Conservation (phyloP, 148 eudicot species). For the Rhododendron mucronatum region DNA sequence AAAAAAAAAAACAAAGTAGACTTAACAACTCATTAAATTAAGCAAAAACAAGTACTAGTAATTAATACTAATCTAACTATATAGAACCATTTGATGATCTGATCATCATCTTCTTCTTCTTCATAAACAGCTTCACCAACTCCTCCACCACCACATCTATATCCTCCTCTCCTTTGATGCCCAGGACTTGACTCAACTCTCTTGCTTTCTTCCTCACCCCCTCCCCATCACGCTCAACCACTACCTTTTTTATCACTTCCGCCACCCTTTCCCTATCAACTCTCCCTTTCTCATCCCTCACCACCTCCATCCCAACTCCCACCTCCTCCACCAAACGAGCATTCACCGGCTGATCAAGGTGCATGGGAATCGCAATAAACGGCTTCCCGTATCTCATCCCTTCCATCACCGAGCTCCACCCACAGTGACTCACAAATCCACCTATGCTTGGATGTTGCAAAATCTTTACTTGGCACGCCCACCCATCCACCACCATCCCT, state of each 20-base stretch:
- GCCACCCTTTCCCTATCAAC: neutral
- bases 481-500: conserved; percentile 11
- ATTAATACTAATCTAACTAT: neutral
- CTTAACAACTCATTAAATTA: neutral
- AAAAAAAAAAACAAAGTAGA: neutral
- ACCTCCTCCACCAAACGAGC: conserved; percentile 19
- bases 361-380: conserved; percentile 12
- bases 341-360: conserved; percentile 18
- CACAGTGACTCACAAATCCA: conserved; percentile 19
- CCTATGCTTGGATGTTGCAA: conserved; percentile 11
- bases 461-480: conserved; percentile 11
- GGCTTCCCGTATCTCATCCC: conserved; percentile 9
- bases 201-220: conserved; percentile 10
- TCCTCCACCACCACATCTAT: conserved; percentile 15
- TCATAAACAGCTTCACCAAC: conserved; percentile 11
- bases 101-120: neutral
- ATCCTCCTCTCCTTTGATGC: neutral
- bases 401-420: conserved; percentile 22
- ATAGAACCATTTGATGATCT: neutral
- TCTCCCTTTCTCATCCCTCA: conserved; percentile 5
- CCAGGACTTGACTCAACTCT: neutral
- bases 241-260: neutral
- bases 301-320: conserved; percentile 14
- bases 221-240: conserved; percentile 1
- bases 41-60: neutral